Evolutionary conservation across 2,329 filamentous ascomycete species (phyloP).

Genomic region (Colletotrichum eremochloae): DNA sequence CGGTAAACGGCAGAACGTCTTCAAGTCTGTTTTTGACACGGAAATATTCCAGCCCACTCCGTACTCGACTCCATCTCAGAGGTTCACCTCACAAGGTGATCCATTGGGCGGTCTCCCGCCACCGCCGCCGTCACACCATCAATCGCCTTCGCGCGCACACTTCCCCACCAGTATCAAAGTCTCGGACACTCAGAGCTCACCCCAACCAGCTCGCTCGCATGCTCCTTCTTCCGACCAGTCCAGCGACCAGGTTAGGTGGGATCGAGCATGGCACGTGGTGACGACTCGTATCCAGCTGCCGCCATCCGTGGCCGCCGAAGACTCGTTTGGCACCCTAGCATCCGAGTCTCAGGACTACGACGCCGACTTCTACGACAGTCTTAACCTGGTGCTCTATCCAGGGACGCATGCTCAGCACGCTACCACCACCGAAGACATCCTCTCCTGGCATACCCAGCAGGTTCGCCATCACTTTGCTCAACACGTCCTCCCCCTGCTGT

Average conservation of each 20-base stretch:
- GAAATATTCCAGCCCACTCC: conserved; percentile 65
- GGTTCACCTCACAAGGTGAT: conserved; percentile 58
- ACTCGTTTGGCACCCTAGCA: conserved; percentile 64
- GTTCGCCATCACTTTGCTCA: conserved; percentile 71
- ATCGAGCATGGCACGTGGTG: conserved; percentile 73
- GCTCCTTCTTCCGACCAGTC: conserved; percentile 45
- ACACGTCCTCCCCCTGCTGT: conserved; percentile 69
- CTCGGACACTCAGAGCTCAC: conserved; percentile 43
- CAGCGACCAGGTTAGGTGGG: conserved; percentile 69
- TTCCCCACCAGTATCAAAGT: conserved; percentile 17
- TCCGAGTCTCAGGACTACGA: conserved; percentile 60
- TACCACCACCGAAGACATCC: conserved; percentile 66
- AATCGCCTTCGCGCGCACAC: conserved; percentile 37
- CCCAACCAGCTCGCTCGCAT: conserved; percentile 30
- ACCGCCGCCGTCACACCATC: conserved; percentile 40
- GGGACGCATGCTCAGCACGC: conserved; percentile 61
- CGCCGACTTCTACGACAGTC: conserved; percentile 63
- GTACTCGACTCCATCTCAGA: conserved; percentile 53
- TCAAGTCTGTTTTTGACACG: conserved; percentile 69
- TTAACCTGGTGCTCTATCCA: conserved; percentile 67
- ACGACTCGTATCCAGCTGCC: conserved; percentile 70
- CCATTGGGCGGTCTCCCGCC: conserved; percentile 58
- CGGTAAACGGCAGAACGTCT: conserved; percentile 59
- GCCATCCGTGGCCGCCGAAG: conserved; percentile 66
- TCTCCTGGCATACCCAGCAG: conserved; percentile 73